phyloP scores from a whole-genome alignment of 2,329 filamentous ascomycete genomes.

The Pseudopithomyces chartarum region DNA sequence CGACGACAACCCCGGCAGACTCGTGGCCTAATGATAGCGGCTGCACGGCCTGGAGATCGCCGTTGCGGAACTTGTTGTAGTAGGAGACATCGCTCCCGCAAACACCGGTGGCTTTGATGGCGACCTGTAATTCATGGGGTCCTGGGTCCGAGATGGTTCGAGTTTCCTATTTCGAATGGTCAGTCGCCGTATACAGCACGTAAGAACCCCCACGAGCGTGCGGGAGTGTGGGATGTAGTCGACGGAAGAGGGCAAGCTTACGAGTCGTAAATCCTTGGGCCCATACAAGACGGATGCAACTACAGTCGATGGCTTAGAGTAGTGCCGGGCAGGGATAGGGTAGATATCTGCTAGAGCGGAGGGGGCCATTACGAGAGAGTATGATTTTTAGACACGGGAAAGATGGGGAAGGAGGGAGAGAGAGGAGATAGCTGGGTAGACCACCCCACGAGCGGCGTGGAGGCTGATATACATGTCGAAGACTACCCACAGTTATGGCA shows the following conservation, averaged over 20 bases:
- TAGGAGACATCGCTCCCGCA: constrained; percentile 74
- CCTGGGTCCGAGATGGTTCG: constrained; percentile 60
- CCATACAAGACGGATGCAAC: constrained; percentile 50
- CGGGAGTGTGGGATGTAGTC: constrained; percentile 39
- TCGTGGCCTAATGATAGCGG: constrained; percentile 63
- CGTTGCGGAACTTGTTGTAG: constrained; percentile 74
- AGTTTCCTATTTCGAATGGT: constrained; percentile 54
- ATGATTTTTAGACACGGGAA: constrained; percentile 20
- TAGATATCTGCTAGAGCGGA: constrained; percentile 47
- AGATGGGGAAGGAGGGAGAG: constrained; percentile 26
- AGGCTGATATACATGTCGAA: constrained; percentile 45
- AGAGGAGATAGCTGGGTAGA: constrained; percentile 27
- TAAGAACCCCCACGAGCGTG: constrained; percentile 38
- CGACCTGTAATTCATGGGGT: constrained; percentile 66
- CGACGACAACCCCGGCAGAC: constrained; percentile 47
- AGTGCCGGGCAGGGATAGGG: constrained; percentile 46
- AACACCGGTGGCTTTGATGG: constrained; percentile 69
- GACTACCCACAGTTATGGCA: constrained; percentile 32
- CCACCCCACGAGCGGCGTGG: constrained; percentile 45
- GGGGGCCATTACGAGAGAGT: constrained; percentile 46
- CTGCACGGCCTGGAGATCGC: constrained; percentile 68
- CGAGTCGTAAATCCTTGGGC: constrained; percentile 49
- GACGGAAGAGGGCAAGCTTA: constrained; percentile 42
- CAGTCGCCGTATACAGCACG: constrained; percentile 27
- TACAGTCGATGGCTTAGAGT: constrained; percentile 42